These are phyloP conservation scores for Phaseolus lunatus DNA, from an alignment of 306 rosid species.

Conservation along the genomic window DNA sequence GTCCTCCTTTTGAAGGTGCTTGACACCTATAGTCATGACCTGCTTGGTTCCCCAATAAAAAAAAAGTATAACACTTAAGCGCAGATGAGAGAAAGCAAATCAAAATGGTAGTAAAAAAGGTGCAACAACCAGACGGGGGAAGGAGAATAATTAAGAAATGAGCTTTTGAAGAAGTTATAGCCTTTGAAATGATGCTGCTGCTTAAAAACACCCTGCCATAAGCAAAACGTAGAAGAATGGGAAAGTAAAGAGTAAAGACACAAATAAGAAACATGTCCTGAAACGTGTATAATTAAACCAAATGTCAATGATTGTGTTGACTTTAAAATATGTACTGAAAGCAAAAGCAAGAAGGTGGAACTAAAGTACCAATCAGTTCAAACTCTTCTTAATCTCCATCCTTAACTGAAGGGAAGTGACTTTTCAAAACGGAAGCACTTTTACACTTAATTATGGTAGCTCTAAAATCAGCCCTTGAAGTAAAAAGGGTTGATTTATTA, in stretches of 20 bases:
- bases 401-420: constrained; percentile 22
- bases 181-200: constrained; percentile 43
- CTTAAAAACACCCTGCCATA: constrained; percentile 30
- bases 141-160: constrained; percentile 30
- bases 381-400: background rate
- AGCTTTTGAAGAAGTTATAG: constrained; percentile 43
- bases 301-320: constrained; percentile 28
- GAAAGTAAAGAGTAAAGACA: constrained; percentile 36
- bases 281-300: constrained; percentile 32
- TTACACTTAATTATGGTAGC: background rate
- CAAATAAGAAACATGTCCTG: background rate
- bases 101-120: constrained; percentile 37
- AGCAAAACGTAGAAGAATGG: constrained; percentile 35
- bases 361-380: constrained; percentile 20
- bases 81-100: constrained; percentile 36
- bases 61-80: constrained; percentile 29
- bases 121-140: constrained; percentile 43
- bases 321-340: background rate
- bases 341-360: constrained; percentile 33
- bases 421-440: constrained; percentile 16
- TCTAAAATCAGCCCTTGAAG: constrained; percentile 23
- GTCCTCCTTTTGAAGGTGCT: constrained; percentile 8
- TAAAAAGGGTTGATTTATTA: constrained; percentile 12
- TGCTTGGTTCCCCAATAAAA: constrained; percentile 39
- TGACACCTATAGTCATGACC: constrained; percentile 36